Evolutionary conservation across 2,329 filamentous ascomycete species (phyloP).

Genomic region (Colletotrichum melonis): DNA sequence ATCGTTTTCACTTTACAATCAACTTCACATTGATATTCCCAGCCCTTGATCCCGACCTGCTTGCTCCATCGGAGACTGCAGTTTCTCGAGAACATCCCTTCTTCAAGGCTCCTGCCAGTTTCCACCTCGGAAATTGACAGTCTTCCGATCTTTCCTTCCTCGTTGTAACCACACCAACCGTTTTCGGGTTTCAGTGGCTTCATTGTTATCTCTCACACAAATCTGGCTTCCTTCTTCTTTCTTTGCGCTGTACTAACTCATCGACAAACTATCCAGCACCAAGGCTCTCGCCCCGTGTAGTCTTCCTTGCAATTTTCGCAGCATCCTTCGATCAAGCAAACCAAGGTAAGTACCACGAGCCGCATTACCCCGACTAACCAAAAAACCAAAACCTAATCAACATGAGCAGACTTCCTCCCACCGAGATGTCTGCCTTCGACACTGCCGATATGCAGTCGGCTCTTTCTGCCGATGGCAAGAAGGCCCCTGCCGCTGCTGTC

Average conservation of each 20-base stretch:
- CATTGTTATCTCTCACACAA: background rate
- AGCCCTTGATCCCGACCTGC: too few species aligned
- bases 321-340: background rate
- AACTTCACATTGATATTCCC: background rate
- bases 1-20: background rate
- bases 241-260: background rate
- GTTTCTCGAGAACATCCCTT: background rate
- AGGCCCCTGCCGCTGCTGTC: conserved; percentile 37
- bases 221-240: background rate
- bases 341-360: background rate
- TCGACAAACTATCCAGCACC: background rate
- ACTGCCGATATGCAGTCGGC: conserved; percentile 44
- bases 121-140: background rate
- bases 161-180: background rate
- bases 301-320: background rate
- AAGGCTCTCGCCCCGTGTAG: background rate
- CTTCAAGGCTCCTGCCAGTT: background rate
- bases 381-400: background rate
- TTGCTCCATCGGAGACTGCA: background rate
- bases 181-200: background rate
- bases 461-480: conserved; percentile 42
- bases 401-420: background rate
- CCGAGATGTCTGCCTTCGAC: conserved; percentile 17
- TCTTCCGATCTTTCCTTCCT: background rate
- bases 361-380: too few species aligned